Base-by-base conservation (phyloP, 176 grass and related monocot genomes). In the Poa annua region DNA sequence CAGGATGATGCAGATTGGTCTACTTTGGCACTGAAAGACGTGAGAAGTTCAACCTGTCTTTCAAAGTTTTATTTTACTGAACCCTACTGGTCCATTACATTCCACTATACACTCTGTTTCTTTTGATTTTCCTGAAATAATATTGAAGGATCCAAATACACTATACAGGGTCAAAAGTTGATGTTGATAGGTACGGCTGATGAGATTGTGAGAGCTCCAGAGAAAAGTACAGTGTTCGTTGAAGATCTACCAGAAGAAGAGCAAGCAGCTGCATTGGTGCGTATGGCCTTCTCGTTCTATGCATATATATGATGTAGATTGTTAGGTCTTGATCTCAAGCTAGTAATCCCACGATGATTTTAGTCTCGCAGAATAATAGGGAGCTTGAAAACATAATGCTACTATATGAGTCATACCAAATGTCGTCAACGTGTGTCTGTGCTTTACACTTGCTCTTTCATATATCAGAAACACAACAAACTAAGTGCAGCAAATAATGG, bases 121-220 rank as follows among this genome's bases (percentile, higher is more conserved):
- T 51, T 6, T 74, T 32, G 54, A 22, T 22, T 41, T 86, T 90
- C 2, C 36, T 71, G 71, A 50, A 83, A 19, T 24, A 71, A 67
- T 29, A 21, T 76, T 54, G 20, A 65, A 33, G 65, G 69, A 61
- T 74, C 78, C 16, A 86, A 80, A 85, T 79, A 7, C 42, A 78
- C 84, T 88, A 21, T 47, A 45, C 59, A 99, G 97, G 97, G 97
- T 90, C 97, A 99, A 96, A 99, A 99, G 60, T 82, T 99, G 89
- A 99, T 99, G 97, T 96, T 99, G 97, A 99, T 99, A 89, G 97
- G 97, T 44, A 99, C 97, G 44, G 93, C 93, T 75, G 97, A 99
- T 86, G 97, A 99, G 86, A 99, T 99, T 77, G 91, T 99, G 83
- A 99, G 92, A 92, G 97, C 93, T 81, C 97, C 93, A 57, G 93